Evolutionary conservation across 2,329 filamentous ascomycete genomes (phyloP).

Genomic region (Scedosporium apiospermum): DNA sequence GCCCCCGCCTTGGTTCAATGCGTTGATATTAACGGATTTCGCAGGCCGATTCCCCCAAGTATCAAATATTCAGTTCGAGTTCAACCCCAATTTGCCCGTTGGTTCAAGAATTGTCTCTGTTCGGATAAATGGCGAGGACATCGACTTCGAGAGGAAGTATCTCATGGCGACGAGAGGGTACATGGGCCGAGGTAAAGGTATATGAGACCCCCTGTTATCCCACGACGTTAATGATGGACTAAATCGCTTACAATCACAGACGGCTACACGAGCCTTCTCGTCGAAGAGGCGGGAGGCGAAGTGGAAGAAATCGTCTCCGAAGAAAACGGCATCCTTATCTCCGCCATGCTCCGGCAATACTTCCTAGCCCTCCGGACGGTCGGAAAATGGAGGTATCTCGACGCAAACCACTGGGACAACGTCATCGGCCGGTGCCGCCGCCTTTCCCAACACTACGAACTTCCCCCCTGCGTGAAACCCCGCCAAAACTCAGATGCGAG

Average conservation of each 20-base stretch:
- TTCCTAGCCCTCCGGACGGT: conserved; percentile 79
- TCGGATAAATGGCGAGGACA: conserved; percentile 48
- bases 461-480: conserved; percentile 13
- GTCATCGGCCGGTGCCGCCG: conserved; percentile 54
- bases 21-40: not conserved
- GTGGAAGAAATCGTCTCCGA: conserved; percentile 74
- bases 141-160: conserved; percentile 58
- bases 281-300: conserved; percentile 63
- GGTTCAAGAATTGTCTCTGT: conserved; percentile 56
- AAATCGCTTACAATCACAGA: conserved; percentile 32
- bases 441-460: conserved; percentile 21
- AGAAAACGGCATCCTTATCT: conserved; percentile 80
- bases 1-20: not conserved
- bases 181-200: conserved; percentile 72
- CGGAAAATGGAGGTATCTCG: conserved; percentile 68
- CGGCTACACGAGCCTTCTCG: conserved; percentile 68
- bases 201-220: not conserved
- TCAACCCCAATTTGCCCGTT: conserved; percentile 51
- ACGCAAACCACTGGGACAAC: conserved; percentile 52
- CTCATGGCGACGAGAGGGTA: conserved; percentile 74
- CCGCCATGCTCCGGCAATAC: conserved; percentile 79
- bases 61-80: conserved; percentile 69
- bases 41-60: conserved; percentile 71
- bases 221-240: not conserved
- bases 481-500: conserved; percentile 21